A percentile compares a stretch with the other conserved stretches of the same genome.
Evolutionary conservation across 2,329 filamentous ascomycete genomes (phyloP).

Genomic region (Exophiala mesophila): DNA sequence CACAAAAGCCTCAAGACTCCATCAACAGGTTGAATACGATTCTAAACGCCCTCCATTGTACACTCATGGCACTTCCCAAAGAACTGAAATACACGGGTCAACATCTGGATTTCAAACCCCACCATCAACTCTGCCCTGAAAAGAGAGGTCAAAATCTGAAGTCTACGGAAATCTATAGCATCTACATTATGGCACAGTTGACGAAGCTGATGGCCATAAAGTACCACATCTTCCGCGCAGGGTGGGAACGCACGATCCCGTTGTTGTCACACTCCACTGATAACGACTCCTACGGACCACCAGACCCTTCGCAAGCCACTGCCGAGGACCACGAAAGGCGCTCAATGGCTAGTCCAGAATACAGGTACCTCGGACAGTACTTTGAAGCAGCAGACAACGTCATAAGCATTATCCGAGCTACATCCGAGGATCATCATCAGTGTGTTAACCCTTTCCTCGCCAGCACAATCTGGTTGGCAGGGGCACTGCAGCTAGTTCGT

Average conservation of each 20-base stretch:
- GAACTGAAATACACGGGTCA: conserved; percentile 30
- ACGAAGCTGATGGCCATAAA: conserved; percentile 33
- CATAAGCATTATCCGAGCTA: conserved; percentile 24
- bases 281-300: background rate
- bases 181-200: conserved; percentile 34
- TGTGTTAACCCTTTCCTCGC: conserved; percentile 32
- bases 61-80: conserved; percentile 28
- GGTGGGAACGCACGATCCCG: conserved; percentile 9
- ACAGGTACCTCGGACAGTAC: conserved; percentile 26
- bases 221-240: conserved; percentile 28
- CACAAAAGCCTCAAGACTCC: conserved; percentile 15
- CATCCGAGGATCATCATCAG: conserved; percentile 28
- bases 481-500: conserved; percentile 28
- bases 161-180: conserved; percentile 31
- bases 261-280: background rate
- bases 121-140: background rate
- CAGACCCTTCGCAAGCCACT: background rate
- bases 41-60: conserved; percentile 21
- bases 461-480: conserved; percentile 32
- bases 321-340: background rate
- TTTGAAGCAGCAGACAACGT: conserved; percentile 32
- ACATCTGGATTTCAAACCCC: conserved; percentile 30
- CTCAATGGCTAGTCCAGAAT: background rate
- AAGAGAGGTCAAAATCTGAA: background rate
- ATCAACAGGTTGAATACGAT: conserved; percentile 28